phyloP scores from a whole-genome alignment of 2,329 filamentous ascomycete species.

The Massarina eburnea region DNA sequence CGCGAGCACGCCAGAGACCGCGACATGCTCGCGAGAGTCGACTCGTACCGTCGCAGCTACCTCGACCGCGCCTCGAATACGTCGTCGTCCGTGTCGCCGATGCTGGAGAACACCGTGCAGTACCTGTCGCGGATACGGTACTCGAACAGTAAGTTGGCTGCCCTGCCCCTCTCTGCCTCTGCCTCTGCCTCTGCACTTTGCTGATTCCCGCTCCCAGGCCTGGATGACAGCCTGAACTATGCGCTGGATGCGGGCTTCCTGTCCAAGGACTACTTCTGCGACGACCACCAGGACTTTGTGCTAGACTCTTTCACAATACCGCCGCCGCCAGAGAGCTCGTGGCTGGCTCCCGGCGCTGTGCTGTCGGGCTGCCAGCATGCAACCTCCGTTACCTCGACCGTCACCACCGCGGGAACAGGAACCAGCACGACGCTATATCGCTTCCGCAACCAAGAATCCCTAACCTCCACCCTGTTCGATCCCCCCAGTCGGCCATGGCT shows the following conservation, averaged over 20 bases:
- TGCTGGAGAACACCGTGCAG: slow-evolving; percentile 61
- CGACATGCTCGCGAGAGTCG: slow-evolving; percentile 26
- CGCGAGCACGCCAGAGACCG: slow-evolving; percentile 15
- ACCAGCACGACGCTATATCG: slow-evolving; percentile 25
- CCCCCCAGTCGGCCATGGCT: slow-evolving; percentile 43
- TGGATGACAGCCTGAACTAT: slow-evolving; percentile 55
- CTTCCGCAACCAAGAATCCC: slow-evolving; percentile 23
- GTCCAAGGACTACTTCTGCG: slow-evolving; percentile 54
- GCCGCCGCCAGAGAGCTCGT: slow-evolving; percentile 59
- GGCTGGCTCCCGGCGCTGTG: slow-evolving; percentile 62
- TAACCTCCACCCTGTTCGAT: slow-evolving; percentile 27
- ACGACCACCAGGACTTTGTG: slow-evolving; percentile 60
- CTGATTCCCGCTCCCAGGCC: too few species aligned
- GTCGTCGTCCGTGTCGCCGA: slow-evolving; percentile 31
- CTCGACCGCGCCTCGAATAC: slow-evolving; percentile 26
- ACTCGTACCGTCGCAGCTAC: slow-evolving; percentile 30
- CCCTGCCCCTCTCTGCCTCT: too few species aligned
- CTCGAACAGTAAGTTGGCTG: too few species aligned
- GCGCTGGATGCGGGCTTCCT: slow-evolving; percentile 58
- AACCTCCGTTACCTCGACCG: slow-evolving; percentile 37
- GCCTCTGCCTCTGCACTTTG: too few species aligned
- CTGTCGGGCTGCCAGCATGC: slow-evolving; percentile 66
- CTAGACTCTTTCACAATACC: slow-evolving; percentile 56
- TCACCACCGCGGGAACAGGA: slow-evolving; percentile 13
- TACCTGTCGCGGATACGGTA: slow-evolving; percentile 63